phyloP scores from a whole-genome alignment of 192 early-diverging fungal genomes.

The Gorgonomyces haynaldii region DNA sequence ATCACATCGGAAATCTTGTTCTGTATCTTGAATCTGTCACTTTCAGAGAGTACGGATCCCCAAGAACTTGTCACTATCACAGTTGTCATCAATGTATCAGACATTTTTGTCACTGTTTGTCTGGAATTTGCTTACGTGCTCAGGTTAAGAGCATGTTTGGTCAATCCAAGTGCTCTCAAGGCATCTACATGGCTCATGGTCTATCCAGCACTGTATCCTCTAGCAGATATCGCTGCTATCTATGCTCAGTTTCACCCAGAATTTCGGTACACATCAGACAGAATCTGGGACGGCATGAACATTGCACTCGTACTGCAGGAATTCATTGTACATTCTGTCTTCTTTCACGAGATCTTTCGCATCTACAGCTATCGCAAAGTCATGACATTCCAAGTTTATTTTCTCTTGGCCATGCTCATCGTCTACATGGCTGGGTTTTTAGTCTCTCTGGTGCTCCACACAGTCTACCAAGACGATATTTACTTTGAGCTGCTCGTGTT shows the following conservation, averaged over 20 bases:
- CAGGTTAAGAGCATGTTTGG: background rate
- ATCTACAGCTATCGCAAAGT: background rate
- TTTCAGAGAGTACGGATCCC: background rate
- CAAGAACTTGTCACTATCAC: background rate
- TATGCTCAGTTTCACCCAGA: background rate
- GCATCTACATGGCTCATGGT: background rate
- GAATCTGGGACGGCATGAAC: background rate
- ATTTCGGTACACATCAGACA: background rate
- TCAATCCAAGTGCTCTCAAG: background rate
- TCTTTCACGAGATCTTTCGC: background rate
- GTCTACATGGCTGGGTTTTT: conserved; percentile 1
- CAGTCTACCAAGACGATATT: background rate
- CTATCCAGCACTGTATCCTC: background rate
- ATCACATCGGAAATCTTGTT: background rate
- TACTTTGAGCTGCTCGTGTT: background rate
- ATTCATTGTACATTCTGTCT: background rate
- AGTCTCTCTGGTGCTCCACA: background rate
- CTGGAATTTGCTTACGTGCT: conserved; percentile 3
- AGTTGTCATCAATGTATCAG: background rate
- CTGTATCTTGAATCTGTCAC: background rate
- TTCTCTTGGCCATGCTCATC: background rate
- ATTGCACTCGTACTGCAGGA: background rate
- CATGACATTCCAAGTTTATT: background rate
- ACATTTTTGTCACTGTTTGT: background rate
- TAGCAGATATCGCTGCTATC: background rate